Percentiles rank a stretch among this genome's conserved stretches.
Evolutionary conservation across 2,329 filamentous ascomycete species (phyloP).

Genomic region (Graphium sp.): DNA sequence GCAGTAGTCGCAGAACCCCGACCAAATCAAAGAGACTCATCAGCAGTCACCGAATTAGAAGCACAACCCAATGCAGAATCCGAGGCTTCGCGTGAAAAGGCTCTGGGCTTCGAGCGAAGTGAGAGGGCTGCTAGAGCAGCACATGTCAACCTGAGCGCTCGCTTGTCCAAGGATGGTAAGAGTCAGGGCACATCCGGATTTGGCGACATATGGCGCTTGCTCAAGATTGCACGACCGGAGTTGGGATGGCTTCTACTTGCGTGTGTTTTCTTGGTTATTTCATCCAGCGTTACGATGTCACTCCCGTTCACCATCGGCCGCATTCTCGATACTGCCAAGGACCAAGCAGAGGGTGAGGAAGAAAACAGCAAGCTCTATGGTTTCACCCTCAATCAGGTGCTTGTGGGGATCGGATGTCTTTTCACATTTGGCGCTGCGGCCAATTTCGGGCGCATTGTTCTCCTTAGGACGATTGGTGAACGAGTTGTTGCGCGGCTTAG

Average conservation of each 20-base stretch:
- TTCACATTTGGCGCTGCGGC: constrained; percentile 72
- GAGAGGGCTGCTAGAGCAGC: constrained; percentile 78
- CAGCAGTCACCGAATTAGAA: constrained; percentile 7
- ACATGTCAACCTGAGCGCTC: constrained; percentile 77
- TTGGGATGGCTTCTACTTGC: constrained; percentile 60
- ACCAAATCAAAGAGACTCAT: constrained; percentile 4
- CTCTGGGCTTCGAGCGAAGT: constrained; percentile 40
- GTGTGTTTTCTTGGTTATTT: constrained; percentile 72
- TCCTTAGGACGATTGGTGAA: constrained; percentile 87
- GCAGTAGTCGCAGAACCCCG: not conserved
- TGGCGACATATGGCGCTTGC: constrained; percentile 66
- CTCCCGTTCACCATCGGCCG: constrained; percentile 94
- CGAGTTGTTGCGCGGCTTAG: constrained; percentile 81
- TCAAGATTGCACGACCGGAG: constrained; percentile 82
- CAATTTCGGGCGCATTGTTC: constrained; percentile 87
- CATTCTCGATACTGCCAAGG: constrained; percentile 73
- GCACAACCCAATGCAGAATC: constrained; percentile 12
- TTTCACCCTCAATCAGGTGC: constrained; percentile 74
- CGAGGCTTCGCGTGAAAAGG: constrained; percentile 22
- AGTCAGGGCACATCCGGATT: constrained; percentile 40
- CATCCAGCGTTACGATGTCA: constrained; percentile 86
- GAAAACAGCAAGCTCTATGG: constrained; percentile 65
- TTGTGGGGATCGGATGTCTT: constrained; percentile 58
- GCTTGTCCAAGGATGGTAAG: constrained; percentile 69
- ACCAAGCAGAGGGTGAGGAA: constrained; percentile 44